Evolutionary conservation across 768 basidiomycete species (phyloP).

Genomic region (Mycena rebaudengoi): DNA sequence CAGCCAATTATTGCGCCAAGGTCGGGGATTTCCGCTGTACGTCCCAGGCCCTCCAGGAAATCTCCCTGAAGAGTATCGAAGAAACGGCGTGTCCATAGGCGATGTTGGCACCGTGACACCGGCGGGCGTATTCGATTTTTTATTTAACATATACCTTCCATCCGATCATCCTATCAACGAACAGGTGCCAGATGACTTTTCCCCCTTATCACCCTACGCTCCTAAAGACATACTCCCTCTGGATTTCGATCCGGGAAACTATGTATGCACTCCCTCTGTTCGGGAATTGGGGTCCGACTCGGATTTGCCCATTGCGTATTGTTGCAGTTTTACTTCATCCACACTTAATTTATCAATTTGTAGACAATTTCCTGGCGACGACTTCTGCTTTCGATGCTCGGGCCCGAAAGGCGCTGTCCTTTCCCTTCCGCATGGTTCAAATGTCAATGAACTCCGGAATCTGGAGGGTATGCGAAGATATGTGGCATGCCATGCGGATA

Average conservation of each 20-base stretch:
- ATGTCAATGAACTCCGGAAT: too few species aligned
- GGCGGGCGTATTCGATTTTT: slow-evolving; percentile 39
- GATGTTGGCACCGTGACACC: slow-evolving; percentile 42
- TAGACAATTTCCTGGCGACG: too few species aligned
- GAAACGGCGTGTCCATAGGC: slow-evolving; percentile 38
- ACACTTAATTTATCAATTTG: too few species aligned
- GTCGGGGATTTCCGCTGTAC: slow-evolving; percentile 41
- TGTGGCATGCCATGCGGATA: too few species aligned
- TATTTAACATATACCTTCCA: slow-evolving; percentile 43
- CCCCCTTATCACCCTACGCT: background rate
- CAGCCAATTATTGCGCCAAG: background rate
- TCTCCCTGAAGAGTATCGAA: slow-evolving; percentile 29
- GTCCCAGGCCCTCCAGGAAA: slow-evolving; percentile 32
- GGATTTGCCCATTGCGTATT: too few species aligned
- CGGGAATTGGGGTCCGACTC: too few species aligned
- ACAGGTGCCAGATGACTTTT: slow-evolving; percentile 37
- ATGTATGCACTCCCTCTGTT: background rate
- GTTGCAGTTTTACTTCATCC: too few species aligned
- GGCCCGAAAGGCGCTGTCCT: too few species aligned
- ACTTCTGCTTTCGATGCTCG: too few species aligned
- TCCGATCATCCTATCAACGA: slow-evolving; percentile 32
- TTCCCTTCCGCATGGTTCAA: too few species aligned
- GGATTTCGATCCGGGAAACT: slow-evolving; percentile 1
- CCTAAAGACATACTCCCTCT: background rate
- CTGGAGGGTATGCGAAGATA: too few species aligned